Evolutionary conservation across 2,329 filamentous ascomycete species (phyloP).

Genomic region (Hypocreales sp.): DNA sequence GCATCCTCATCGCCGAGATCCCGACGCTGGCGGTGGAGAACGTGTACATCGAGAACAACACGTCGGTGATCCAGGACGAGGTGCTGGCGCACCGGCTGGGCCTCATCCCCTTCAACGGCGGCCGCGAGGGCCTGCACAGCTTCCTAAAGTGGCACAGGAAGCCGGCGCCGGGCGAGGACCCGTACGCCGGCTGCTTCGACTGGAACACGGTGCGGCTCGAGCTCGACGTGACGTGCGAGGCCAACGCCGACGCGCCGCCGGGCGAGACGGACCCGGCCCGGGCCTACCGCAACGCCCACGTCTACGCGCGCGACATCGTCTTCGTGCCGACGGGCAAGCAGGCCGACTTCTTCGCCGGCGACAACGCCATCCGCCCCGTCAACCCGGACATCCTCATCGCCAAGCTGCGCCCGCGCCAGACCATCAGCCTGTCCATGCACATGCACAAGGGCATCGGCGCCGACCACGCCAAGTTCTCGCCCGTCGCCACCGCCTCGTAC

Average conservation of each 20-base stretch:
- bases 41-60: slow-evolving; percentile 91
- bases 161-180: slow-evolving; percentile 45
- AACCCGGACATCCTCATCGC: slow-evolving; percentile 90
- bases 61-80: slow-evolving; percentile 94
- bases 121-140: slow-evolving; percentile 56
- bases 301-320: slow-evolving; percentile 63
- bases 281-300: slow-evolving; percentile 72
- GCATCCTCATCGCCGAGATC: slow-evolving; percentile 88
- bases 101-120: slow-evolving; percentile 75
- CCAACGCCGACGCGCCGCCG: slow-evolving; percentile 55
- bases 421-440: slow-evolving; percentile 75
- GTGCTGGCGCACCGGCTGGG: slow-evolving; percentile 83
- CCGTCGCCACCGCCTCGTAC: slow-evolving; percentile 89
- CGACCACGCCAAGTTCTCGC: slow-evolving; percentile 95
- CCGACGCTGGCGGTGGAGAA: slow-evolving; percentile 88
- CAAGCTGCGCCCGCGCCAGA: slow-evolving; percentile 83
- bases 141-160: slow-evolving; percentile 75
- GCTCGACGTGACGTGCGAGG: slow-evolving; percentile 66
- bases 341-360: slow-evolving; percentile 49
- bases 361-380: slow-evolving; percentile 54
- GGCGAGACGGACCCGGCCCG: slow-evolving; percentile 69
- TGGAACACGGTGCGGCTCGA: slow-evolving; percentile 76
- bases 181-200: slow-evolving; percentile 48
- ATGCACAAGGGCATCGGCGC: slow-evolving; percentile 88
- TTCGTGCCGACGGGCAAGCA: slow-evolving; percentile 68